Percentiles rank a stretch among this genome's conserved stretches.
phyloP scores from a whole-genome alignment of 495 filamentous ascomycete species.

The Penicillium dipodomyicola region DNA sequence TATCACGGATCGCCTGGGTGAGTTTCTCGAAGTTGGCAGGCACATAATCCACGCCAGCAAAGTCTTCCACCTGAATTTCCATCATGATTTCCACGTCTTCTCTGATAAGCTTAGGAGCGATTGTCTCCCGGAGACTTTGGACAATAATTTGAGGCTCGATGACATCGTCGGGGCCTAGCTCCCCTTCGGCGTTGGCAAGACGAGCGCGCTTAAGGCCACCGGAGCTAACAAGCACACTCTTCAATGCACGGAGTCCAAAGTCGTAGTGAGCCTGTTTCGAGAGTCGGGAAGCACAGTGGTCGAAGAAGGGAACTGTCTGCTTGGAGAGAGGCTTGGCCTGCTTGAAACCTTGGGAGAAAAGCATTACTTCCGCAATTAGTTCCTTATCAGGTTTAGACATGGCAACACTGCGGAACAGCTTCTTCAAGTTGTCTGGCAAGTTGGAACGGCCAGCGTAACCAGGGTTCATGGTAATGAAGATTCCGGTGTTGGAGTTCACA shows the following conservation, averaged over 20 bases:
- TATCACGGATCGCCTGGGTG: conserved; percentile 73
- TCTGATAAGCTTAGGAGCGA: conserved; percentile 92
- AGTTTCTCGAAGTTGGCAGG: conserved; percentile 80
- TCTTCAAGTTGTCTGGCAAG: conserved; percentile 97
- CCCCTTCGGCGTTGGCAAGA: conserved; percentile 55
- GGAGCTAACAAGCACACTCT: conserved; percentile 97
- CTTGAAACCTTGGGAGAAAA: conserved; percentile 98
- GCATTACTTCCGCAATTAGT: conserved; percentile 98
- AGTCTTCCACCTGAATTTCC: conserved; percentile 76
- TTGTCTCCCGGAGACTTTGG: conserved; percentile 96
- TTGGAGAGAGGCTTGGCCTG: conserved; percentile 89
- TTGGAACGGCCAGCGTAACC: conserved; percentile 98
- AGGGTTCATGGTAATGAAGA: conserved; percentile 99
- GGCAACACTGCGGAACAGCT: conserved; percentile 96
- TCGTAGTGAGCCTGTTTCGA: conserved; percentile 99
- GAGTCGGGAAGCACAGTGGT: conserved; percentile 72
- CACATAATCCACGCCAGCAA: conserved; percentile 90
- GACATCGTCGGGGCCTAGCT: conserved; percentile 65
- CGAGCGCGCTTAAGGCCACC: conserved; percentile 90
- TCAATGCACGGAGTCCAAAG: conserved; percentile 94
- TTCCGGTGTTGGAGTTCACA: conserved; percentile 89
- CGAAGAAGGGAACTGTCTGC: conserved; percentile 97
- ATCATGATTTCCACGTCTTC: conserved; percentile 87
- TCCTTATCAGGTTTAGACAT: conserved; percentile 99
- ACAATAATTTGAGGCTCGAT: conserved; percentile 98